A percentile compares a stretch with the other conserved stretches of the same genome.
Conservation (phyloP, 306 rosid genomes). For the Lupinus albus region DNA sequence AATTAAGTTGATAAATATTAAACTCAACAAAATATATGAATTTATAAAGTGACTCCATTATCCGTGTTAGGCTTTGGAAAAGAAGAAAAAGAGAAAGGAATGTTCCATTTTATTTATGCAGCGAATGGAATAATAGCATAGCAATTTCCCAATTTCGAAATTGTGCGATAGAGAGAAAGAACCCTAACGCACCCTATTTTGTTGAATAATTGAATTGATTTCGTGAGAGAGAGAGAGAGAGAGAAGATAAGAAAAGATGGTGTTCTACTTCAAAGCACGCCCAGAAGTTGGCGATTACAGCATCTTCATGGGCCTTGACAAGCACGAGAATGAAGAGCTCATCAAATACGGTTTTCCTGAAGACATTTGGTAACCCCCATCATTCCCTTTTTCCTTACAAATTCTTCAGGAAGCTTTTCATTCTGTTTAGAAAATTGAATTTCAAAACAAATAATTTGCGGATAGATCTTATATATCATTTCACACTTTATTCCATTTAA, state of each 20-base stretch:
- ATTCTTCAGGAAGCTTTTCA: neutral
- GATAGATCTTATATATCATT: neutral
- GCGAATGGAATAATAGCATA: constrained; percentile 25
- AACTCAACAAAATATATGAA: neutral
- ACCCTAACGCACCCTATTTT: constrained; percentile 47
- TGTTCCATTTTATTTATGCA: constrained; percentile 7
- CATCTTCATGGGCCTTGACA: constrained; percentile 99
- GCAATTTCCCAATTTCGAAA: constrained; percentile 27
- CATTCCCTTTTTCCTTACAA: constrained; percentile 19
- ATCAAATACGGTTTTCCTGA: constrained; percentile 93
- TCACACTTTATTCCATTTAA: neutral
- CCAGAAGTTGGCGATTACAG: constrained; percentile 92
- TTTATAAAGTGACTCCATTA: neutral
- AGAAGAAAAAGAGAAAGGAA: neutral
- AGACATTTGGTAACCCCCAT: constrained; percentile 79
- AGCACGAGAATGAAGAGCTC: constrained; percentile 97
- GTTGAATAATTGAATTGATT: constrained; percentile 1
- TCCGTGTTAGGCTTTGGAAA: neutral
- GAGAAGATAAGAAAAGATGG: constrained; percentile 47
- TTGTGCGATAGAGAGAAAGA: constrained; percentile 10
- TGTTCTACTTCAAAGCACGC: constrained; percentile 97
- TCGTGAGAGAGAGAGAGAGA: constrained; percentile 30
- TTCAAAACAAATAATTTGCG: neutral
- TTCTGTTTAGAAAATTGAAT: neutral
- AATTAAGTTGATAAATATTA: no score